Evolutionary conservation across 2,329 filamentous ascomycete species (phyloP).

Genomic region (Davidsoniella virescens): DNA sequence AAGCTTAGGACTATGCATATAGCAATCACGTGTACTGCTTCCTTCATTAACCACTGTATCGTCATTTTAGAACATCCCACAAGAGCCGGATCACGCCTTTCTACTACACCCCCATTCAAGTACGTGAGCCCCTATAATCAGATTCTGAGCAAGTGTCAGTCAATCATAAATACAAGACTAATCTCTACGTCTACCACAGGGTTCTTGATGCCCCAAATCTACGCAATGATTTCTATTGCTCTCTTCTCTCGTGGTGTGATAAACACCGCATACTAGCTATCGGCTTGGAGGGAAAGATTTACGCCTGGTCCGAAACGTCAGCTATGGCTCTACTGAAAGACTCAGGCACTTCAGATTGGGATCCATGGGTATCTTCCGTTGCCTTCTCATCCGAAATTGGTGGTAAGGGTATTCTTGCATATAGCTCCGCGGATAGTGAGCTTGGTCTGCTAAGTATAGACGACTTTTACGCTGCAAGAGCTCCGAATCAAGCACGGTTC

Average conservation of each 20-base stretch:
- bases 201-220: constrained; percentile 77
- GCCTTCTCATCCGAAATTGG: constrained; percentile 74
- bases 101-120: constrained; percentile 12
- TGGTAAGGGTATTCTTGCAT: constrained; percentile 63
- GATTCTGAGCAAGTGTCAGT: neutral
- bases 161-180: neutral
- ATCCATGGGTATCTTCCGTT: constrained; percentile 59
- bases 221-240: constrained; percentile 94
- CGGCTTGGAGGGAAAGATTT: constrained; percentile 62
- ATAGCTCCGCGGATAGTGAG: constrained; percentile 62
- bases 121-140: neutral
- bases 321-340: constrained; percentile 44
- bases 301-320: constrained; percentile 69
- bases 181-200: constrained; percentile 23
- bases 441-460: constrained; percentile 55
- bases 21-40: neutral
- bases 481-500: constrained; percentile 28
- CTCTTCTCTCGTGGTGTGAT: constrained; percentile 68
- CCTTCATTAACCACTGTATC: constrained; percentile 9
- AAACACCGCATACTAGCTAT: constrained; percentile 66
- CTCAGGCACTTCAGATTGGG: constrained; percentile 15
- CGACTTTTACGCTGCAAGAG: neutral
- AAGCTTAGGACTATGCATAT: neutral
- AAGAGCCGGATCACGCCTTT: too few species aligned
- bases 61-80: constrained; percentile 3